phyloP scores from a whole-genome alignment of 1,139 yeast species.

The Ogataea hybrid region DNA sequence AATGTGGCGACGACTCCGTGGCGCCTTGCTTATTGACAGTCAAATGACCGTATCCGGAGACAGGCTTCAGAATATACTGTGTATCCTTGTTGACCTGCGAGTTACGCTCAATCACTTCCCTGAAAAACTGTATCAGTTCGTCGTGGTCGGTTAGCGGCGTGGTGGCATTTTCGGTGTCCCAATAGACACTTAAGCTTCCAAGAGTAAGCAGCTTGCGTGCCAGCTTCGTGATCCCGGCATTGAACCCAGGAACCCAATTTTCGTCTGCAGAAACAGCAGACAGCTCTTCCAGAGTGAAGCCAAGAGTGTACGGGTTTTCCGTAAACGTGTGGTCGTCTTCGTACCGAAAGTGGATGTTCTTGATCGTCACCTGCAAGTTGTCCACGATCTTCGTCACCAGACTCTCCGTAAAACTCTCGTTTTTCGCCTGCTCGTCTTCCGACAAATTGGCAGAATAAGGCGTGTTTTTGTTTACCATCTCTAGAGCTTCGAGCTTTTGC shows the following conservation, averaged over 20 bases:
- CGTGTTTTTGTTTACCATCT: conserved; percentile 48
- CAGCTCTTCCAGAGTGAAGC: conserved; percentile 77
- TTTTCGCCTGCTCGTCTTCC: conserved; percentile 46
- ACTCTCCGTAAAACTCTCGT: conserved; percentile 84
- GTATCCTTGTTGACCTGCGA: conserved; percentile 35
- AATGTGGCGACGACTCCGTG: conserved; percentile 67
- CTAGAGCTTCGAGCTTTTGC: conserved; percentile 68
- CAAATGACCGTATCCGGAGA: conserved; percentile 82
- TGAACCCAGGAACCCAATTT: conserved; percentile 82
- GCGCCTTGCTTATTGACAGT: conserved; percentile 79
- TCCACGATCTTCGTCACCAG: conserved; percentile 87
- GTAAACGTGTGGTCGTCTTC: conserved; percentile 73
- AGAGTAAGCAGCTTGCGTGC: conserved; percentile 79
- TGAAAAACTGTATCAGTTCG: conserved; percentile 43
- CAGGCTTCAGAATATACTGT: conserved; percentile 82
- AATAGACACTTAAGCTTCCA: conserved; percentile 73
- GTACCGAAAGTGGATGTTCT: conserved; percentile 86
- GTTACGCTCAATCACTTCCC: conserved; percentile 29
- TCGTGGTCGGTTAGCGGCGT: conserved; percentile 46
- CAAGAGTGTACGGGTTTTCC: conserved; percentile 75
- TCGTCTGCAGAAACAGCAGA: conserved; percentile 91
- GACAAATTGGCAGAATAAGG: conserved; percentile 34
- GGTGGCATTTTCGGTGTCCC: conserved; percentile 70
- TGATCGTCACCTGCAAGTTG: conserved; percentile 89
- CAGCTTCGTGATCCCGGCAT: conserved; percentile 63